Base-by-base conservation (phyloP, 495 filamentous ascomycete genomes). In the Corynascus novoguineensis region DNA sequence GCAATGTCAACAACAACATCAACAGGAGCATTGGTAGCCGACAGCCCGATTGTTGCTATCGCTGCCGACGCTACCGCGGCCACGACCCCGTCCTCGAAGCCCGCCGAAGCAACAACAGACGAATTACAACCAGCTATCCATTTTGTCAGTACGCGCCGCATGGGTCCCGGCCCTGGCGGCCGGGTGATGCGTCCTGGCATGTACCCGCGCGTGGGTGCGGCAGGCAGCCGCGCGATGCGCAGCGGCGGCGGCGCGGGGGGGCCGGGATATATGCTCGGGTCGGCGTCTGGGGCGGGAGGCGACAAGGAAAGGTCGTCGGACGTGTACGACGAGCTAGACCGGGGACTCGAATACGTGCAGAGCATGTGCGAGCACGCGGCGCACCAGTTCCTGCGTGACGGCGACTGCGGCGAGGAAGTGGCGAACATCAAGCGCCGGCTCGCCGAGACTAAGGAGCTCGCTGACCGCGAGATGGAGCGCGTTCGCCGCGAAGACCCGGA, bases 351-450 rank as follows among this genome's bases (percentile, higher is more conserved):
- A 64, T 79, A 81, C 50, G 86, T 86, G 12, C 88, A 95, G 65
- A 80, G 77, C 45, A 80, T 90, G 63, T 95, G 88, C 68, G 91
- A 95, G 71, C 82, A 83, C 50, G 91, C 83, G 14, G 91, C 91
- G 2, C 90, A 92, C 68, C 88, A 93, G 66, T 89, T 95, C 55
- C 78, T 96, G 12, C 82, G 91, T 21, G 83, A 88, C 51, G 91
- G 90, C 21, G 85, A 92, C 57, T 96, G 91, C 70, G 76, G 73
- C 17, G 77, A 80, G 21, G 88, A 95, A 71, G 78, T 95, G 15
- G 73, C 78, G 12, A 83, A 82, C 27, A 86, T 90, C 41, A 82
- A 85, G 64, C 72, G 74, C 50, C 72, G 76, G 2, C 71, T 86
- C 24, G 63, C 56, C 14, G 82, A 87, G 63, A 80, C 84, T 12